phyloP scores from a whole-genome alignment of 2,329 filamentous ascomycete species.

The Aspergillus hortae region DNA sequence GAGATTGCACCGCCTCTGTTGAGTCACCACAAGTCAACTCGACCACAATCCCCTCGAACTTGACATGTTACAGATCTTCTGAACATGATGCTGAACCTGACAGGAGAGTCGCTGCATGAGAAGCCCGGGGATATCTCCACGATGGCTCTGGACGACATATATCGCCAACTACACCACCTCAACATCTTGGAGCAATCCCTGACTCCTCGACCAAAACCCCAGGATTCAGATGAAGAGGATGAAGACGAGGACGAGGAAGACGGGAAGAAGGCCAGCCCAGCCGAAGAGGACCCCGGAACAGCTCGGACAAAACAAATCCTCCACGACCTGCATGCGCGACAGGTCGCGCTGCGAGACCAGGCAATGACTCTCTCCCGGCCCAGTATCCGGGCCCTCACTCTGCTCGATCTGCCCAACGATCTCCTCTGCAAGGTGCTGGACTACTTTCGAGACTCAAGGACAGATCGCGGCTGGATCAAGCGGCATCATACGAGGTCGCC shows the following conservation, averaged over 20 bases:
- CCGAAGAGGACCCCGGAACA: neutral
- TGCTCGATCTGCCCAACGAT: neutral
- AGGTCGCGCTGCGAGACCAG: neutral
- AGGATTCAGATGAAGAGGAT: neutral
- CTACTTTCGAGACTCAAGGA: neutral
- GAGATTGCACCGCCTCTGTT: too few relatives aligned
- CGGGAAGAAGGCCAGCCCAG: neutral
- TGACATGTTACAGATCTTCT: too few relatives aligned
- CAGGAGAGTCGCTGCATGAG: too few relatives aligned
- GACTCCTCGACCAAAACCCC: neutral
- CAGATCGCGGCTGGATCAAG: neutral
- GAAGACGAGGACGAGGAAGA: neutral
- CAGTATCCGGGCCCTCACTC: neutral
- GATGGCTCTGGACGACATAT: neutral
- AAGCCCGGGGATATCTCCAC: neutral
- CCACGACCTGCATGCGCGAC: neutral
- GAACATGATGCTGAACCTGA: too few relatives aligned
- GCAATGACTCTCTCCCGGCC: neutral
- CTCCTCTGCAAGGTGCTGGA: neutral
- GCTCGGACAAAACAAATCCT: too few relatives aligned
- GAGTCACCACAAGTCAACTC: too few relatives aligned
- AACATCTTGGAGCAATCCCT: neutral
- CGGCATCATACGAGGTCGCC: neutral
- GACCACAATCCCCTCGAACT: too few relatives aligned
- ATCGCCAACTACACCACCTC: neutral